Evolutionary conservation across 2,329 filamentous ascomycete genomes (phyloP), one percentile per base, ranked within the genome.

Genomic region (Colletotrichum ledebouriae): DNA sequence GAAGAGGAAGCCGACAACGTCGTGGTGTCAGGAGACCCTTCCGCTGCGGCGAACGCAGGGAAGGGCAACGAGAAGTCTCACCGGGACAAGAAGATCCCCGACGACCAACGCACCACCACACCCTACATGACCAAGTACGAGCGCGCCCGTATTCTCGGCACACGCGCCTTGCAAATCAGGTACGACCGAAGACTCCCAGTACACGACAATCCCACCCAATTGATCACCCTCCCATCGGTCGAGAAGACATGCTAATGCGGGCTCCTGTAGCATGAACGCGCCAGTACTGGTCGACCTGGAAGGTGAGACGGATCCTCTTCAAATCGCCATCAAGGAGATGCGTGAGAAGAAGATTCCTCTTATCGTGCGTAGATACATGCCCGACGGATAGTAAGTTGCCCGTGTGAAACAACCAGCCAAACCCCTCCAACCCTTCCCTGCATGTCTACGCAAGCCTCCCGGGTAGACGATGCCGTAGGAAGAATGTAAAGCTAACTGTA

Each of bases 71-170:
- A 87, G 60, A 87, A 86, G 76, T 83, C 84, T 56, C 82, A 86
- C 76, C 90, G 89, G 77, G 88, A 94, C 82, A 98, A 97, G 87
- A 97, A 94, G 83, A 95, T 99, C 57, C 88, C 94, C 64, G 92
- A 93, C 73, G 92, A 94, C 73, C 89, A 97, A 81, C 90, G 96
- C 75, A 92, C 89, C 25, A 99, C 96, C 9, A 99, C 96, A 33
- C 96, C 95, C 2, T 99, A 98, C 83, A 97, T 99, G 95, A 99
- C 96, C 73, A 99, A 99, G 84, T 99, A 99, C 82, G 96, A 99
- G 86, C 89, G 91, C 74, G 96, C 96, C 71, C 90, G 96, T 77
- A 95, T 99, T 68, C 83, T 99, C 72, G 96, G 96, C 55, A 98
- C 96, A 46, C 87, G 96, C 73, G 96, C 96, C 46, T 81, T 98